These are phyloP conservation scores for Amanita exitialis DNA, from an alignment of 768 basidiomycete species.

Conservation along the genomic window DNA sequence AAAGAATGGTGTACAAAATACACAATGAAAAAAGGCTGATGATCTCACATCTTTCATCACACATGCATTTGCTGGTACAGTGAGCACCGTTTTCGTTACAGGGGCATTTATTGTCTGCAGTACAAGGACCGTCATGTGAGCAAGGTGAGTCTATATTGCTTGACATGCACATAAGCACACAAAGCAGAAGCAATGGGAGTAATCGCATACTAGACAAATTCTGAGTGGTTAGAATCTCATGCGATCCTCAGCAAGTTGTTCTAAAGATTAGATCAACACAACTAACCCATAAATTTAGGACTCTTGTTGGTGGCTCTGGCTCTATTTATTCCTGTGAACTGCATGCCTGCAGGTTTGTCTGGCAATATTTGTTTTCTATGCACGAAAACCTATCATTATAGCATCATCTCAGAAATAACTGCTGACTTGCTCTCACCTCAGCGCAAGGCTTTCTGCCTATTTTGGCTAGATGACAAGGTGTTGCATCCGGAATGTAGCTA, in stretches of 20 bases:
- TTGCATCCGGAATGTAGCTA: conserved; percentile 30
- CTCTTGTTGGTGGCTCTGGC: not conserved
- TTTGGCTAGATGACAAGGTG: conserved; percentile 44
- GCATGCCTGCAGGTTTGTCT: not conserved
- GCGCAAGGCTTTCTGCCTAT: conserved; percentile 49
- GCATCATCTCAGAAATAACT: not conserved
- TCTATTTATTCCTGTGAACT: not conserved
- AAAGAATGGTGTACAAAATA: not conserved
- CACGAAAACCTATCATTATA: conserved; percentile 15
- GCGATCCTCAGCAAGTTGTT: not conserved
- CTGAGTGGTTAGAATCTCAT: not conserved
- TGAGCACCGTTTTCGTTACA: conserved; percentile 42
- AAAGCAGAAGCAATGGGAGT: not conserved
- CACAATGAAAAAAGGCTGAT: not conserved
- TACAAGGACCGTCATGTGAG: conserved; percentile 47
- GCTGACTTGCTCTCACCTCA: conserved; percentile 30
- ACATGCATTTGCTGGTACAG: conserved; percentile 49
- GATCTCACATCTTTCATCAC: conserved; percentile 37
- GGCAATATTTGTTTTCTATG: conserved; percentile 14
- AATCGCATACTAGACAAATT: not conserved
- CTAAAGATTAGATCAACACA: not conserved
- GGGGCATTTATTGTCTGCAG: conserved; percentile 26
- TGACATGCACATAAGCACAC: not conserved
- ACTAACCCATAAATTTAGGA: not conserved
- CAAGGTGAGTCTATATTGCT: conserved; percentile 33